Percentiles rank a stretch among this genome's conserved stretches.
Conservation (phyloP, 129 eudicot genomes). For the Sambucus nigra region DNA sequence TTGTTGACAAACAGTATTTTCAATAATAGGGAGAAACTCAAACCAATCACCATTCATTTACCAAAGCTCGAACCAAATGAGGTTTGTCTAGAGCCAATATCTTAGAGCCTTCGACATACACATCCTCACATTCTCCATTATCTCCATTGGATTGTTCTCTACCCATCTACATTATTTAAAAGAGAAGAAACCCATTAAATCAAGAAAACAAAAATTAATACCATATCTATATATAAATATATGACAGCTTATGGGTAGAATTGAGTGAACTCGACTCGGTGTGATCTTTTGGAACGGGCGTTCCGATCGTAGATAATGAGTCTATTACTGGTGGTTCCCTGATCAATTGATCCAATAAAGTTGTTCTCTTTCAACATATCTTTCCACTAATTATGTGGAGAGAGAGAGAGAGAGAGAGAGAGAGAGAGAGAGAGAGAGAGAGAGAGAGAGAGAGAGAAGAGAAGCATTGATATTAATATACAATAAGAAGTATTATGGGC, state of each 20-base stretch:
- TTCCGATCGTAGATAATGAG: constrained; percentile 73
- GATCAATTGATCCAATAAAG: constrained; percentile 85
- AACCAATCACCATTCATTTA: too few species aligned
- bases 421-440: too few species aligned
- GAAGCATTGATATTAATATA: too few species aligned
- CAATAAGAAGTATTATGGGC: constrained; percentile 1
- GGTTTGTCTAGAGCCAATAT: too few species aligned
- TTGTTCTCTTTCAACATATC: constrained; percentile 57
- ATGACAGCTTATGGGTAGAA: constrained; percentile 82
- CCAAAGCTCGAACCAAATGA: too few species aligned
- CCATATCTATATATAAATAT: neutral
- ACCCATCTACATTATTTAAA: constrained; percentile 63
- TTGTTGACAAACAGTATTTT: too few species aligned
- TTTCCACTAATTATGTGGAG: too few species aligned
- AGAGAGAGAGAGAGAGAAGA: too few species aligned
- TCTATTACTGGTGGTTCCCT: constrained; percentile 95
- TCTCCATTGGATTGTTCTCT: constrained; percentile 95
- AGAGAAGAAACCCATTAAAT: neutral
- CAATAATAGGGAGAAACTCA: too few species aligned
- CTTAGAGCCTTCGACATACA: constrained; percentile 78
- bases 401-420: too few species aligned
- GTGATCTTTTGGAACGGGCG: constrained; percentile 67
- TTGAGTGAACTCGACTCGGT: constrained; percentile 93
- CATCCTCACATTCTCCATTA: constrained; percentile 67
- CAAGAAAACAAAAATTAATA: neutral